Evolutionary conservation across 768 basidiomycete species (phyloP).

Genomic region (Tylopilus balloui): DNA sequence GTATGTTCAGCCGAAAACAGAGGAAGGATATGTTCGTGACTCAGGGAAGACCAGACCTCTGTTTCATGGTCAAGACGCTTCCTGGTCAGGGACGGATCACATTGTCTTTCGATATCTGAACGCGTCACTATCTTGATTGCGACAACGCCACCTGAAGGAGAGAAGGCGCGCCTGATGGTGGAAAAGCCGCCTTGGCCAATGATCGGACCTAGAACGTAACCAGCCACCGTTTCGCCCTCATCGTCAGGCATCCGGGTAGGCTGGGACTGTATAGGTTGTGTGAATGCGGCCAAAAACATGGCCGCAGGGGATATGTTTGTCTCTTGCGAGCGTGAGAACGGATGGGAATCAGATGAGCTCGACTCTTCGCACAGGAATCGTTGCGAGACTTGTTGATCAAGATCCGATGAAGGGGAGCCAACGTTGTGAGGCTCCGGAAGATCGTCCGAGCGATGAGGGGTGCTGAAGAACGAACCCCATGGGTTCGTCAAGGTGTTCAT

Average conservation of each 20-base stretch:
- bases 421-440: not conserved
- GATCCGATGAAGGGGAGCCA: slow-evolving; percentile 21
- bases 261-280: slow-evolving; percentile 34
- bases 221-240: slow-evolving; percentile 62
- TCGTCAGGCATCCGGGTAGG: slow-evolving; percentile 48
- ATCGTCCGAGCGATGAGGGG: slow-evolving; percentile 3
- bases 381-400: slow-evolving; percentile 24
- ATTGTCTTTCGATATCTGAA: slow-evolving; percentile 50
- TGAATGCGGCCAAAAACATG: slow-evolving; percentile 66
- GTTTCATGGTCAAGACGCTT: slow-evolving; percentile 69
- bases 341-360: not conserved
- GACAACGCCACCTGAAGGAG: slow-evolving; percentile 59
- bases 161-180: slow-evolving; percentile 65
- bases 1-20: slow-evolving; percentile 64
- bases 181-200: slow-evolving; percentile 83
- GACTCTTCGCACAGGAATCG: slow-evolving; percentile 9
- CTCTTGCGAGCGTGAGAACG: slow-evolving; percentile 12
- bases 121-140: slow-evolving; percentile 82
- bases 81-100: slow-evolving; percentile 43
- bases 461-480: slow-evolving; percentile 8
- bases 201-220: slow-evolving; percentile 71
- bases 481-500: slow-evolving; percentile 7
- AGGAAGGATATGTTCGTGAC: slow-evolving; percentile 84
- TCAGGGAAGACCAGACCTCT: slow-evolving; percentile 66
- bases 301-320: slow-evolving; percentile 59